Evolutionary conservation across 176 grass and related monocot genomes (phyloP), one percentile per base, ranked within the genome.

Genomic region (Urochloa ruziziensis): DNA sequence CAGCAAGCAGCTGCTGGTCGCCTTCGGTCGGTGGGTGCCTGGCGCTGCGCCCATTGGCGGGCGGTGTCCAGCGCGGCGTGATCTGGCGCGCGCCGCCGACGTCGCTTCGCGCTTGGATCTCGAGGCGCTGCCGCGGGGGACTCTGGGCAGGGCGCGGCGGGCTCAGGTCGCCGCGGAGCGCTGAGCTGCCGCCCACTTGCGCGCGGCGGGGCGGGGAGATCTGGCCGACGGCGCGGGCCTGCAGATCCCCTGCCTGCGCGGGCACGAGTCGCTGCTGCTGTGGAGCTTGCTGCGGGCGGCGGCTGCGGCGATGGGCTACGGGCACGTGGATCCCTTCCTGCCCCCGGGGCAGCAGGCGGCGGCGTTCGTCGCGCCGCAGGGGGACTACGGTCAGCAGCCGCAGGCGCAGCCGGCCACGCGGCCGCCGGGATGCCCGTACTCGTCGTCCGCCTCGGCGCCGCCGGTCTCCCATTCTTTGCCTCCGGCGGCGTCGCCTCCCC

Each of bases 41-140:
- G 39, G 39, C 40, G 68, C 25, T 56, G 46, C 25, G 71, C 70
- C 80, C 70, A 67, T 69, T 56, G 61, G 51, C 32, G 59, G 46
- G 24, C 47, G 35, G 60, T 4, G 54, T 66, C 81, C n/a, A 58
- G 75, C 60, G 34, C 70, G 46, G 39, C 4, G 88, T 80, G 89
- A 90, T 90, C 89, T 83, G 74, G 73, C 56, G 73, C 83, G 64
- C 83, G 73, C 44, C 70, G 44, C 70, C 70, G 44, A 73, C 70
- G 83, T 74, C 79, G 46, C 79, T 78, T 78, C 57, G 79, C 79
- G 79, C 73, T 65, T 51, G 89, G 89, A 87, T 90, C 89, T 90
- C 18, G 64, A 36, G 43, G 62, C 83, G 78, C 88, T 67, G 83
- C 53, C 39, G 33, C 39, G 65, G 35, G 63, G 46, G 78, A 39